Evolutionary conservation across 305 asterid genomes (phyloP), one percentile per base, ranked within the genome.

Genomic region (Fraxinus sp.): DNA sequence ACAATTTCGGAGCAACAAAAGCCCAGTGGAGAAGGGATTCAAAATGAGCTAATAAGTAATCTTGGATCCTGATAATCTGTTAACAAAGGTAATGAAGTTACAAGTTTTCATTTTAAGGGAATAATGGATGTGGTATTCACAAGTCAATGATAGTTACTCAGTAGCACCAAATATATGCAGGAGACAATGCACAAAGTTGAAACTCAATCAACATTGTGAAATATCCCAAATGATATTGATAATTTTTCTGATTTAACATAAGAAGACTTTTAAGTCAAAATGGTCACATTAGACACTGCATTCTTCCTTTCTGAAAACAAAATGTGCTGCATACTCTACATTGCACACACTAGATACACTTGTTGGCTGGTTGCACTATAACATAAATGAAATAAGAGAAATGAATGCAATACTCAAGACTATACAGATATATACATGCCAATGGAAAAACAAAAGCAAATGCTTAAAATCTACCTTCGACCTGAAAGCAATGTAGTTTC

Each of bases 401-500:
- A 18, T 5, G 9, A 37, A 35, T 10, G 77, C 75, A 62, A 36
- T 14, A 36, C 80, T 78, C 55, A 6, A 11, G 5, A 55, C 8
- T 78, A 22, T 30, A 72, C 18, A 68, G 44, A n/a, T 76, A 77
- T n/a, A 62, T 33, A 74, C 84, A 76, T 49, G 79, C 79, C 62
- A 68, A 66, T 0, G 41, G 77, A 78, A 78, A 86, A 68, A 44
- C 39, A 75, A 49, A 52, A 64, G 20, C 73, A 85, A 18, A 78
- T 80, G 68, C 37, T 46, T 44, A 13, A 68, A 64, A 70, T 80
- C 33, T 89, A 94, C 99, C 97, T 94, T 81, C 87, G 94, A 83
- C 91, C 90, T 78, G 89, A 81, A 83, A 94, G 91, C 90, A 94
- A 80, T 18, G 93, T 84, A 83, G 95, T 91, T 90, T 96, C 98